These are phyloP conservation scores for Graphium sp. DNA, from an alignment of 2,329 filamentous ascomycete genomes.

Conservation along the genomic window DNA sequence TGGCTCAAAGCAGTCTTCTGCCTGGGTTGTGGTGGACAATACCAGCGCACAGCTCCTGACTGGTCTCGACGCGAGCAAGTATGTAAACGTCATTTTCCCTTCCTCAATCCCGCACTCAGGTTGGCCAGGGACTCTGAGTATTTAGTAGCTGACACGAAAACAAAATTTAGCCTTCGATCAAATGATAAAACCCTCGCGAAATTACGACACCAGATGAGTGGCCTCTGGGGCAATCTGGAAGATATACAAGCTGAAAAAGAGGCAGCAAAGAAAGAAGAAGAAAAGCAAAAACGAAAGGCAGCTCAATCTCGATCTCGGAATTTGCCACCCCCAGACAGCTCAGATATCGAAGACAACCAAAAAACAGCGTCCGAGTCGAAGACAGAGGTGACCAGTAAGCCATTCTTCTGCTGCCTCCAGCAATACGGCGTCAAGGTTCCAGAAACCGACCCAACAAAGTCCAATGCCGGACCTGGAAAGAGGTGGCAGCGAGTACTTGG, in stretches of 20 bases:
- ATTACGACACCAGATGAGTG: slow-evolving; percentile 55
- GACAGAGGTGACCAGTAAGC: slow-evolving; percentile 26
- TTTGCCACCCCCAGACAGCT: slow-evolving; percentile 20
- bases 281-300: slow-evolving; percentile 8
- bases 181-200: slow-evolving; percentile 26
- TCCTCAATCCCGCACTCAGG: neutral
- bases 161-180: slow-evolving; percentile 31
- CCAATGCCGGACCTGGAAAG: slow-evolving; percentile 23
- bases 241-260: slow-evolving; percentile 25
- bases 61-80: slow-evolving; percentile 28
- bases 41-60: slow-evolving; percentile 28
- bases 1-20: slow-evolving; percentile 11
- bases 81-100: slow-evolving; percentile 5
- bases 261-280: slow-evolving; percentile 3
- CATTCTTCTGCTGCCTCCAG: slow-evolving; percentile 54
- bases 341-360: slow-evolving; percentile 13
- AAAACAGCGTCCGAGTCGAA: slow-evolving; percentile 3
- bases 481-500: slow-evolving; percentile 48
- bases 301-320: too few relatives aligned
- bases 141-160: too few relatives aligned
- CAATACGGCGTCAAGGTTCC: slow-evolving; percentile 46
- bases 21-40: slow-evolving; percentile 53
- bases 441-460: slow-evolving; percentile 21
- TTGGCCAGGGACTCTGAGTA: too few relatives aligned
- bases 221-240: slow-evolving; percentile 75